Conservation (phyloP, 306 rosid genomes). For the Parietaria judaica region DNA sequence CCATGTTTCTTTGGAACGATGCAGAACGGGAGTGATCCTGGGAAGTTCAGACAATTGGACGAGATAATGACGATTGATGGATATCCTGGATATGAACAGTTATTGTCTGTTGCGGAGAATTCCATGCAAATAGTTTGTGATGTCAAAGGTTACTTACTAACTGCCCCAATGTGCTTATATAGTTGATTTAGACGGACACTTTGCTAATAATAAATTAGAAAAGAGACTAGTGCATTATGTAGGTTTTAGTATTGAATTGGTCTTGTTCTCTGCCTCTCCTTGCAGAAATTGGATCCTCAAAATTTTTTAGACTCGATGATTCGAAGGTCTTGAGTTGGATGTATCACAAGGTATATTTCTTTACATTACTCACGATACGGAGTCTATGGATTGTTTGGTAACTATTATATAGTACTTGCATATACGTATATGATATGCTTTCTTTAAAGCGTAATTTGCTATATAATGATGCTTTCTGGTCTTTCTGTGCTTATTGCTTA, state of each 20-base stretch:
- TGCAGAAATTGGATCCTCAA: constrained; percentile 76
- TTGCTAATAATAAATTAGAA: background rate
- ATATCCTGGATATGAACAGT: constrained; percentile 75
- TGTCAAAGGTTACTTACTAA: constrained; percentile 53
- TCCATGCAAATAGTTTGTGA: constrained; percentile 83
- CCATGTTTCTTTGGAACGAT: constrained; percentile 17
- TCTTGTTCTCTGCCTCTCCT: constrained; percentile 12
- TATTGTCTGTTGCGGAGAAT: constrained; percentile 52
- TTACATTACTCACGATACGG: constrained; percentile 1
- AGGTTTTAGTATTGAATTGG: background rate
- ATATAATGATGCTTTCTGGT: too few relatives aligned
- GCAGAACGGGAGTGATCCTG: constrained; percentile 77
- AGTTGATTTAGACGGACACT: background rate
- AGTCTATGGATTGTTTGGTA: background rate
- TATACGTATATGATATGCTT: too few relatives aligned
- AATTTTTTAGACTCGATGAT: constrained; percentile 86
- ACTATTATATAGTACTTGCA: too few relatives aligned
- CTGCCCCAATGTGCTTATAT: background rate
- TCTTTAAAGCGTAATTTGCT: too few relatives aligned
- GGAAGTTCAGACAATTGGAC: constrained; percentile 86
- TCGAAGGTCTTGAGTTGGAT: constrained; percentile 79
- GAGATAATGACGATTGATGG: constrained; percentile 68
- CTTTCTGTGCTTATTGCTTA: too few relatives aligned
- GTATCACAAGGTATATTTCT: constrained; percentile 56
- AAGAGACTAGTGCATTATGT: background rate